Evolutionary conservation across 169 alveolate species (phyloP).

Genomic region (Plasmodium chabaudi): DNA sequence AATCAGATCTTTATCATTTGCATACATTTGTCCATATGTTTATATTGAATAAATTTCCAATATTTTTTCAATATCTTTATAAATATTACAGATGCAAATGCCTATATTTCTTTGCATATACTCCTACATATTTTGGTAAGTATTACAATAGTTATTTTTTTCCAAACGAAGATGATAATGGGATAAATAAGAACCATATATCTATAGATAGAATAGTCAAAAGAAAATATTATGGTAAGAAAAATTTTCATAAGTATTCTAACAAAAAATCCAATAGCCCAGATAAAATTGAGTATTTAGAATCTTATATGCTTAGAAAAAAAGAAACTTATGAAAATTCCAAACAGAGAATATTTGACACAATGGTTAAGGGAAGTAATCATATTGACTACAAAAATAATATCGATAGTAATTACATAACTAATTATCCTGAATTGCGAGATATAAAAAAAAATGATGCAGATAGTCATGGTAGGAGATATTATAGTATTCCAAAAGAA

Average conservation of each 20-base stretch:
- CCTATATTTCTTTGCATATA: conserved; percentile 46
- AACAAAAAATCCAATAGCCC: neutral
- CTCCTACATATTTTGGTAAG: conserved; percentile 54
- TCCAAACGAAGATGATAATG: neutral
- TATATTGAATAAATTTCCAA: conserved; percentile 47
- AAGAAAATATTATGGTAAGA: conserved; percentile 3
- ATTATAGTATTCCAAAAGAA: too few relatives aligned
- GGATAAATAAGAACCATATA: neutral
- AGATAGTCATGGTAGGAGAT: too few relatives aligned
- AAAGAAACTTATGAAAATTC: too few relatives aligned
- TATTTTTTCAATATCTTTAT: conserved; percentile 55
- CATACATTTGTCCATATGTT: conserved; percentile 69
- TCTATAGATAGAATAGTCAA: conserved; percentile 3
- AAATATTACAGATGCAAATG: conserved; percentile 57
- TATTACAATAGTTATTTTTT: conserved; percentile 32
- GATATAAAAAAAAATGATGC: too few relatives aligned
- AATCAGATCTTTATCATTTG: conserved; percentile 50
- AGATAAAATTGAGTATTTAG: too few relatives aligned
- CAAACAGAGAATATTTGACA: too few relatives aligned
- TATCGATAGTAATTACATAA: too few relatives aligned
- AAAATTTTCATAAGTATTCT: neutral
- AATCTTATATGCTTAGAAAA: too few relatives aligned
- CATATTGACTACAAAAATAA: too few relatives aligned
- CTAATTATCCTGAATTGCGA: too few relatives aligned
- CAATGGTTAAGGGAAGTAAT: too few relatives aligned